These are phyloP conservation scores for Arthrobotrys megalospora DNA, from an alignment of 2,329 filamentous ascomycete genomes.

Conservation along the genomic window DNA sequence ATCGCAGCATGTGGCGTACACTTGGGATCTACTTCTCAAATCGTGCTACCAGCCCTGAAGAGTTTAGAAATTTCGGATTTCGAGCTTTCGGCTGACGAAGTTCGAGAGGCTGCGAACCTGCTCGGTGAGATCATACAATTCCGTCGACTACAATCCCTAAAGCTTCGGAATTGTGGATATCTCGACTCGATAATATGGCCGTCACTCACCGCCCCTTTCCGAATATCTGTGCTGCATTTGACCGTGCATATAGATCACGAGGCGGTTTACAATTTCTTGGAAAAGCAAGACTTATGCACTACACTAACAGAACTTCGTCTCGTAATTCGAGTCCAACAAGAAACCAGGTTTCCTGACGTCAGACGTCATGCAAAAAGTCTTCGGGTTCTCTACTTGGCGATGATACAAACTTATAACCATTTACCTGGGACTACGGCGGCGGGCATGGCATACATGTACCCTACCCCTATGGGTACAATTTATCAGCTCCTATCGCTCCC, in stretches of 20 bases:
- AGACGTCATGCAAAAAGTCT: conserved; percentile 25
- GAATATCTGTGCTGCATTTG: conserved; percentile 16
- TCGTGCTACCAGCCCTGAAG: neutral
- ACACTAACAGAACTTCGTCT: conserved; percentile 15
- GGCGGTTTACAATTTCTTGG: conserved; percentile 20
- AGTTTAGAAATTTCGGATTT: conserved; percentile 24
- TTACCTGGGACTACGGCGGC: neutral
- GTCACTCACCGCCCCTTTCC: neutral
- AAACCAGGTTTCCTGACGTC: conserved; percentile 18
- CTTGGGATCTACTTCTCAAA: neutral
- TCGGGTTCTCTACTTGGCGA: conserved; percentile 14
- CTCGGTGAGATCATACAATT: neutral
- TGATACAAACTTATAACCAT: neutral
- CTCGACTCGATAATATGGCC: conserved; percentile 22
- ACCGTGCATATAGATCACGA: neutral
- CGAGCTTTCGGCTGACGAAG: neutral
- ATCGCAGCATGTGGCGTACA: conserved; percentile 4
- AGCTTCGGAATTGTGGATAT: conserved; percentile 13
- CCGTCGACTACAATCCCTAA: neutral
- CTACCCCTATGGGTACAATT: conserved; percentile 3
- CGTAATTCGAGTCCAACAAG: neutral
- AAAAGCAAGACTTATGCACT: neutral
- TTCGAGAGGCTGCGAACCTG: neutral
- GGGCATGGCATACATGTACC: neutral
- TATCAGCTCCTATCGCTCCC: conserved; percentile 28